These are phyloP conservation scores for Alliaria petiolata DNA, from an alignment of 345 rosid genomes.

Conservation along the genomic window DNA sequence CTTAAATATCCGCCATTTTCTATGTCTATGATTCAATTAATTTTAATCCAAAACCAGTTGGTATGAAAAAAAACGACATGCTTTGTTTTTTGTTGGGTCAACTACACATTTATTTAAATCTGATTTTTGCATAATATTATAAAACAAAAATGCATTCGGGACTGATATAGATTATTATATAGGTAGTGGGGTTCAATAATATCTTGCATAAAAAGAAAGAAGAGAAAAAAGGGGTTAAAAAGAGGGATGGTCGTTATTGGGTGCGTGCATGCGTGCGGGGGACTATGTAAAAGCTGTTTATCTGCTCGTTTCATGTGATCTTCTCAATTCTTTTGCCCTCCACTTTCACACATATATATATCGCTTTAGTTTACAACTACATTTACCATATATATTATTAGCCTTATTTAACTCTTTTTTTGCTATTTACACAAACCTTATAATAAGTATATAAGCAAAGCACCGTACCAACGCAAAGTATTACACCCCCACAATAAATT, in stretches of 20 bases:
- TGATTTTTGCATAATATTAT: neutral
- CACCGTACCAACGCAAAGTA: neutral
- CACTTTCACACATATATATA: slow-evolving; percentile 1
- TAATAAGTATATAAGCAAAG: neutral
- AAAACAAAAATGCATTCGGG: neutral
- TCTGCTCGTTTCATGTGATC: slow-evolving; percentile 24
- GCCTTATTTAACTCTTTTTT: neutral
- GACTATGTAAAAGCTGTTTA: slow-evolving; percentile 29
- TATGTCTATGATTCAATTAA: neutral
- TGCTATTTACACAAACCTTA: neutral
- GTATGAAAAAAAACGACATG: neutral
- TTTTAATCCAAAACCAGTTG: neutral
- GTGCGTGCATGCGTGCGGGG: slow-evolving; percentile 33
- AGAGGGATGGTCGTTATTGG: slow-evolving; percentile 28
- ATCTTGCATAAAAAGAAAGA: neutral
- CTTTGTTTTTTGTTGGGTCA: neutral
- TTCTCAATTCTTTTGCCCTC: slow-evolving; percentile 25
- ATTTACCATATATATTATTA: neutral
- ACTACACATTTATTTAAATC: neutral
- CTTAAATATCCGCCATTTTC: neutral
- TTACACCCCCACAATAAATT: neutral
- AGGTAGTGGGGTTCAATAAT: slow-evolving; percentile 12
- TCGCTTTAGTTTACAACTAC: neutral
- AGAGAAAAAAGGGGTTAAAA: neutral
- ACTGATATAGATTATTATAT: neutral